These are phyloP conservation scores for Scheffersomyces quercinus DNA, from an alignment of 1,139 yeast genomes.

Conservation along the genomic window DNA sequence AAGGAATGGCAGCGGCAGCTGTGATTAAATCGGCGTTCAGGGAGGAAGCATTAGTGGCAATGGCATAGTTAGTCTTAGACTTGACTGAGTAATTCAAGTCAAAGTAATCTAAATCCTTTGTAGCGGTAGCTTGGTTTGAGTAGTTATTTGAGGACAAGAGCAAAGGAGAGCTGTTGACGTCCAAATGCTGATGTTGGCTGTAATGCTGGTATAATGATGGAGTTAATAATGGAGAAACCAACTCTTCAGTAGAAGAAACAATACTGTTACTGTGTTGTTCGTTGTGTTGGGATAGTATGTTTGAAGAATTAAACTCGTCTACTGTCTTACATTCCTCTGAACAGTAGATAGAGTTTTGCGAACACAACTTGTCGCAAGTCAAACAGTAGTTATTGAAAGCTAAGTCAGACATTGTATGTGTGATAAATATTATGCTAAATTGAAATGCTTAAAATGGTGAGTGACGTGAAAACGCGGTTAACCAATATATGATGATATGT, in stretches of 20 bases:
- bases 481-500: too few species aligned
- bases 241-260: conserved; percentile 53
- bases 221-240: conserved; percentile 39
- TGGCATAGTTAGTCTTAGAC: conserved; percentile 18
- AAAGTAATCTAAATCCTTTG: conserved; percentile 29
- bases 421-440: not conserved
- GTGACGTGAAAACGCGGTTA: too few species aligned
- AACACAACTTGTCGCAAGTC: conserved; percentile 62
- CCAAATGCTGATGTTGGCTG: conserved; percentile 11
- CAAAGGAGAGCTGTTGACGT: conserved; percentile 21
- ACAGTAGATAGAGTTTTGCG: conserved; percentile 56
- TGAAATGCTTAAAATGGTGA: too few species aligned
- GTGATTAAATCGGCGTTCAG: conserved; percentile 10
- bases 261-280: conserved; percentile 10
- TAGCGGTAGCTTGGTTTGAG: conserved; percentile 4
- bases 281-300: conserved; percentile 7
- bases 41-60: conserved; percentile 12
- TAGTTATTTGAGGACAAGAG: conserved; percentile 14
- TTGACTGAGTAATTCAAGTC: conserved; percentile 36
- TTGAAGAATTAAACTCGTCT: conserved; percentile 35
- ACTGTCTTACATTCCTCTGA: conserved; percentile 53
- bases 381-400: conserved; percentile 70
- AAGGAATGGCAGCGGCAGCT: conserved; percentile 16
- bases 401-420: conserved; percentile 29
- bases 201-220: conserved; percentile 33